Evolutionary conservation across 352 stramenopile species (phyloP).

Genomic region (Pythium utonaiense): DNA sequence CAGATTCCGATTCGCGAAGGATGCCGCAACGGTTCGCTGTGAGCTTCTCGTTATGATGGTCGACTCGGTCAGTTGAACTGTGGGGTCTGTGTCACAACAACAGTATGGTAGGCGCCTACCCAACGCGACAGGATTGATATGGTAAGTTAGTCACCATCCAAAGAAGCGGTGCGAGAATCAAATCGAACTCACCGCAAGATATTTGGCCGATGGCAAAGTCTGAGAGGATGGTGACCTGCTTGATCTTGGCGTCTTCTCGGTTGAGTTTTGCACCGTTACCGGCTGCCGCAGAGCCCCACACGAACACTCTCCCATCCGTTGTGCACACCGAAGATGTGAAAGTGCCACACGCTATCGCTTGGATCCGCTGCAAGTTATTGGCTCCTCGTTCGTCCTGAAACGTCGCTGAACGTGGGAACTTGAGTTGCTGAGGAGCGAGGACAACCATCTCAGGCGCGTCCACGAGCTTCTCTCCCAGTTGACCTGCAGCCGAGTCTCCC

Average conservation of each 20-base stretch:
- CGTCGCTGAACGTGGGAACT: conserved; percentile 18
- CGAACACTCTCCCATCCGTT: conserved; percentile 52
- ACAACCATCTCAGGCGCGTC: conserved; percentile 53
- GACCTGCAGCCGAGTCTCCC: conserved; percentile 69
- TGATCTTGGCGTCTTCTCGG: conserved; percentile 46
- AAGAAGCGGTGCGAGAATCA: neutral
- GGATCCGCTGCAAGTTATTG: conserved; percentile 28
- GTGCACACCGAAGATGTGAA: conserved; percentile 60
- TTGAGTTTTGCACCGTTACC: conserved; percentile 61
- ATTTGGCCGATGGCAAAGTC: conserved; percentile 57
- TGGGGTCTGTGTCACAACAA: conserved; percentile 38
- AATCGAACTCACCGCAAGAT: conserved; percentile 45
- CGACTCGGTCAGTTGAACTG: conserved; percentile 4
- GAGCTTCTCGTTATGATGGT: neutral
- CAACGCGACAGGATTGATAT: neutral
- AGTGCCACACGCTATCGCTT: conserved; percentile 49
- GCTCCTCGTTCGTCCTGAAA: conserved; percentile 11
- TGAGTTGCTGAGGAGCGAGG: conserved; percentile 42
- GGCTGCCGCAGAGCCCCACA: conserved; percentile 69
- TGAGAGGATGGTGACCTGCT: conserved; percentile 31
- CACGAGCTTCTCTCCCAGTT: conserved; percentile 55
- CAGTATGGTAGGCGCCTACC: conserved; percentile 62
- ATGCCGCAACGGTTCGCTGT: neutral
- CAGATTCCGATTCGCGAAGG: conserved; percentile 6
- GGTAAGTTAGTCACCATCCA: neutral